These are phyloP conservation scores for Yamadazyma sp. DNA, from an alignment of 1,139 yeast species.

Conservation along the genomic window DNA sequence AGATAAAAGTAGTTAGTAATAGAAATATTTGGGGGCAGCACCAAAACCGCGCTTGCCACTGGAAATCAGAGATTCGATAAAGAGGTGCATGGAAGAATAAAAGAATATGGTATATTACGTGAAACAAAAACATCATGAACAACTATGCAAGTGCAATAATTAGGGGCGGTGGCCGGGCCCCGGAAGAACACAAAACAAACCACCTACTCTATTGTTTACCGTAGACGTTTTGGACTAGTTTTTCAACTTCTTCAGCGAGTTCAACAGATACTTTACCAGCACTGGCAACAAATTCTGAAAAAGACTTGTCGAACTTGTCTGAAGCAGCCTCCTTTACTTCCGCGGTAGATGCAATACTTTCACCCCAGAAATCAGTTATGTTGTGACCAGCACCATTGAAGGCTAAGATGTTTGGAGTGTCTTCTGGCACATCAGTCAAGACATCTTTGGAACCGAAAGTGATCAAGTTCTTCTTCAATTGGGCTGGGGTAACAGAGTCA, in stretches of 20 bases:
- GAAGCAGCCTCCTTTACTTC: conserved; percentile 4
- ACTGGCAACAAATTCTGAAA: conserved; percentile 10
- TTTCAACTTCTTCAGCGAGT: conserved; percentile 12
- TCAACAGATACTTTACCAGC: conserved; percentile 9
- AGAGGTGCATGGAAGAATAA: background rate
- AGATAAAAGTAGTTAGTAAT: background rate
- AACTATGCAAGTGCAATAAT: background rate
- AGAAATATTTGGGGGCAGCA: background rate
- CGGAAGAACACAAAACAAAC: too few relatives aligned
- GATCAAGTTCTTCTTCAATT: conserved; percentile 36
- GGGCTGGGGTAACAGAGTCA: conserved; percentile 35
- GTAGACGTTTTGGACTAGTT: conserved; percentile 12
- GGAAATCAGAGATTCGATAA: too few relatives aligned
- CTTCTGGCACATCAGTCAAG: conserved; percentile 54
- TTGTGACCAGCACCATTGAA: conserved; percentile 93
- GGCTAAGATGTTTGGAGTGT: conserved; percentile 84
- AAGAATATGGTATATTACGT: background rate
- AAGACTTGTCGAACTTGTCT: conserved; percentile 7
- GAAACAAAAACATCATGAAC: conserved; percentile 1
- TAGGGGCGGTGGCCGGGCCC: too few relatives aligned
- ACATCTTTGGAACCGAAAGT: conserved; percentile 38
- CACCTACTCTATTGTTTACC: conserved; percentile 6
- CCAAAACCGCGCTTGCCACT: background rate
- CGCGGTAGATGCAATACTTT: conserved; percentile 1
- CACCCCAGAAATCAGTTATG: conserved; percentile 68